Evolutionary conservation across 768 basidiomycete species (phyloP).

Genomic region (Galerina sulciceps): DNA sequence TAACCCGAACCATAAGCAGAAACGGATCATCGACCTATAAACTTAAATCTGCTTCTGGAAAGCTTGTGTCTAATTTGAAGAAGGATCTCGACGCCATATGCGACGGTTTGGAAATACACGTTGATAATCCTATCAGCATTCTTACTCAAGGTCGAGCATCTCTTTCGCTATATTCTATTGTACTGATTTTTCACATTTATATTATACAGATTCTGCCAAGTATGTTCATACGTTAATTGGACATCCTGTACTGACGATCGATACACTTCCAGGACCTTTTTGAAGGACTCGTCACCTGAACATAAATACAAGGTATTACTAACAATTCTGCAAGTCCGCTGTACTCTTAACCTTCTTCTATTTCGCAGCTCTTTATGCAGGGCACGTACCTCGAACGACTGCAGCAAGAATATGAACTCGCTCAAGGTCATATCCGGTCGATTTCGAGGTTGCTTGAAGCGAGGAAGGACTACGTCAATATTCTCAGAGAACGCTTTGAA

Average conservation of each 20-base stretch:
- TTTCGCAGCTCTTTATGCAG: background rate
- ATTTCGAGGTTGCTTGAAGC: background rate
- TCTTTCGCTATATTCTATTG: too few species aligned
- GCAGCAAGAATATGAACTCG: conserved; percentile 1
- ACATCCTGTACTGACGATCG: too few species aligned
- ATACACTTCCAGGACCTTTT: background rate
- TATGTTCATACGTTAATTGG: too few species aligned
- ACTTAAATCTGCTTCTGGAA: background rate
- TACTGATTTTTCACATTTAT: too few species aligned
- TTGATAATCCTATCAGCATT: conserved; percentile 15
- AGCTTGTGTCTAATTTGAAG: conserved; percentile 1
- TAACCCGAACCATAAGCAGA: conserved; percentile 3
- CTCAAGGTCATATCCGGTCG: background rate
- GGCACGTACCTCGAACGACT: conserved; percentile 2
- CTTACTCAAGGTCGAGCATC: conserved; percentile 9
- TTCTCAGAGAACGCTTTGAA: background rate
- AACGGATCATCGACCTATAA: conserved; percentile 9
- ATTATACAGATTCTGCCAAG: too few species aligned
- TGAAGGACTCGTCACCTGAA: conserved; percentile 5
- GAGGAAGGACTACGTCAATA: background rate
- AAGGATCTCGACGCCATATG: conserved; percentile 7
- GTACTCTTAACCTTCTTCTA: background rate
- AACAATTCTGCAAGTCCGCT: background rate
- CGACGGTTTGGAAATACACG: conserved; percentile 7
- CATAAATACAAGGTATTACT: conserved; percentile 3